Evolutionary conservation across 2,329 filamentous ascomycete species (phyloP).

Genomic region (Knoxdaviesia proteae): DNA sequence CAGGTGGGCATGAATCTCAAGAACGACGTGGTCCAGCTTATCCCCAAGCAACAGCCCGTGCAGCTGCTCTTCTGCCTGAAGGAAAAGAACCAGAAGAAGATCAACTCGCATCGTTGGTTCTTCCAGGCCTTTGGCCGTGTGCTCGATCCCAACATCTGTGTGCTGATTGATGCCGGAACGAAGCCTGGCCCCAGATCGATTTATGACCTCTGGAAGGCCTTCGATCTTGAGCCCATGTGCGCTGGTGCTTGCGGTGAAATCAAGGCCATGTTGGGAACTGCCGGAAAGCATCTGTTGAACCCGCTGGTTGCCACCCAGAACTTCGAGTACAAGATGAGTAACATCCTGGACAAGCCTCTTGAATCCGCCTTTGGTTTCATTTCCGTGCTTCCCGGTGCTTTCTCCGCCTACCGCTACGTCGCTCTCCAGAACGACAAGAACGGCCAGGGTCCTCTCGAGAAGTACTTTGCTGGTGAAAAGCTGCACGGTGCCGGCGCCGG

Average conservation of each 20-base stretch:
- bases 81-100: conserved; percentile 99
- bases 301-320: conserved; percentile 92
- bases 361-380: conserved; percentile 98
- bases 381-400: conserved; percentile 84
- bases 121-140: conserved; percentile 91
- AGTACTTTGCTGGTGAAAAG: conserved; percentile 94
- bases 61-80: conserved; percentile 97
- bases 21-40: conserved; percentile 68
- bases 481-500: conserved; percentile 83
- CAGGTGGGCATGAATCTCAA: conserved; percentile 78
- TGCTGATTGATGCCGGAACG: conserved; percentile 87
- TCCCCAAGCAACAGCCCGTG: conserved; percentile 71
- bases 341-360: conserved; percentile 92
- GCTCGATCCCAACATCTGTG: conserved; percentile 87
- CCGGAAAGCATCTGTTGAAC: conserved; percentile 75
- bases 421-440: conserved; percentile 95
- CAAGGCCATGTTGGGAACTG: conserved; percentile 82
- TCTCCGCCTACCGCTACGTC: conserved; percentile 92
- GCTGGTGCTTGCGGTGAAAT: conserved; percentile 96
- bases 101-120: conserved; percentile 98
- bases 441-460: conserved; percentile 76
- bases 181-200: conserved; percentile 86
- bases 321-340: conserved; percentile 99
- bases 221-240: conserved; percentile 94
- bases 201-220: conserved; percentile 96